These are phyloP conservation scores for Linum usitatissimum DNA, from an alignment of 345 rosid species.

Conservation along the genomic window DNA sequence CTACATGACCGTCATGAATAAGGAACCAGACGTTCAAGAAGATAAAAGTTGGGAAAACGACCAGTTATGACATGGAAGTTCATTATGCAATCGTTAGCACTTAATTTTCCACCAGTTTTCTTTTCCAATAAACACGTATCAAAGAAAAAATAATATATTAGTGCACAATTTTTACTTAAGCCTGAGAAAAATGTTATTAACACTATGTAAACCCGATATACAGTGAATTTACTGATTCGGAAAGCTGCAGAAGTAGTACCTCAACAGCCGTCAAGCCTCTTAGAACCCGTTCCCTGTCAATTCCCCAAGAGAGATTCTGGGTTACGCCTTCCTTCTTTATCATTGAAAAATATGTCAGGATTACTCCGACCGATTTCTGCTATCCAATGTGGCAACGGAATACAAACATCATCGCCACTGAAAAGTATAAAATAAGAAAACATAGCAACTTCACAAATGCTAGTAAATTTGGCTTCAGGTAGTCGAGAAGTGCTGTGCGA, in stretches of 20 bases:
- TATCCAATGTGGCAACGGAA: slow-evolving; percentile 96
- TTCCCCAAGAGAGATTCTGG: slow-evolving; percentile 98
- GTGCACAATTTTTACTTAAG: too few species aligned
- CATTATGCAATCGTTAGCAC: too few species aligned
- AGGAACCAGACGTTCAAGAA: neutral
- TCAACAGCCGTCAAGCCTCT: slow-evolving; percentile 91
- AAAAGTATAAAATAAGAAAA: too few species aligned
- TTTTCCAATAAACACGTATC: too few species aligned
- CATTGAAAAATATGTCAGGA: slow-evolving; percentile 90
- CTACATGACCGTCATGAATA: slow-evolving; percentile 31
- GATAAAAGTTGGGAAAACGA: neutral
- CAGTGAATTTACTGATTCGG: neutral
- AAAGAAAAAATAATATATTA: too few species aligned
- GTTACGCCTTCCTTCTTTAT: slow-evolving; percentile 91
- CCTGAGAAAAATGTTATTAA: too few species aligned
- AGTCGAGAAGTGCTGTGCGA: too few species aligned
- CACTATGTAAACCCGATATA: neutral
- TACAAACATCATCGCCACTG: slow-evolving; percentile 97
- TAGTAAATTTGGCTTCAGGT: neutral
- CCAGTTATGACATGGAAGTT: neutral
- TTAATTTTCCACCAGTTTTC: too few species aligned
- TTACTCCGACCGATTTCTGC: slow-evolving; percentile 88
- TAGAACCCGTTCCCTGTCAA: slow-evolving; percentile 84
- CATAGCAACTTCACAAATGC: neutral
- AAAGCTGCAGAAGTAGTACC: slow-evolving; percentile 33